Evolutionary conservation across 148 eudicot species (phyloP), one percentile per base, ranked within the genome.

Genomic region (Rheum nobile): DNA sequence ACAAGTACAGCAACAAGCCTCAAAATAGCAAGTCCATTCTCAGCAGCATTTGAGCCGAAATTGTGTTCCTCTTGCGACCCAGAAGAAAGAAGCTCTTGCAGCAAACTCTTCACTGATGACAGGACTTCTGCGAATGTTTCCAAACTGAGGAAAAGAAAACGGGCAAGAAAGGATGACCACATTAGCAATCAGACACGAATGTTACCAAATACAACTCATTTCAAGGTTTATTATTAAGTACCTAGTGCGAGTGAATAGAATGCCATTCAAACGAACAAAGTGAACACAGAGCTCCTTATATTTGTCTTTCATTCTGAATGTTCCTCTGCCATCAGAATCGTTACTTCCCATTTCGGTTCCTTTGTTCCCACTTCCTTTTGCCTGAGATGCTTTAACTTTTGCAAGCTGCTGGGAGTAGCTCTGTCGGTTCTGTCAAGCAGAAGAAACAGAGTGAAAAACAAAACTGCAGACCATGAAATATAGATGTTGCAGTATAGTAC

Each of bases 171-270:
- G 55, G 13, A 24, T 14, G 70, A 6, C 39, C 12, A 65, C 39
- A 65, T 32, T 5, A 32, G 22, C 9, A 65, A 31, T 19, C 22
- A 31, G 19, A 31, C 38, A 32, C 14, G n/a, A 65, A 32, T 31
- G 14, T 65, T 48, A 34, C 35, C 26, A 70, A 41, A 43, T 8
- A 39, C 55, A 16, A 43, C 16, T 69, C 67, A 59, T 29, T 29
- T 59, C 50, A 46, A 76, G 24, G 47, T 46, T 70, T 28, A 54
- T 63, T 28, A 68, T 31, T 9, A 14, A 67, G 75, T 81, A 87
- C 90, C 90, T 85, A 16, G 86, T 85, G 71, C 82, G 86, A 31
- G 86, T 81, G 76, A 79, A 85, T 55, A 87, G 79, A 72, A 87
- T 83, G 77, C 90, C 90, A 77, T 78, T 84, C 35, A 87, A 72